phyloP scores from a whole-genome alignment of 768 basidiomycete genomes.

The Leucocoprinus leucothites region DNA sequence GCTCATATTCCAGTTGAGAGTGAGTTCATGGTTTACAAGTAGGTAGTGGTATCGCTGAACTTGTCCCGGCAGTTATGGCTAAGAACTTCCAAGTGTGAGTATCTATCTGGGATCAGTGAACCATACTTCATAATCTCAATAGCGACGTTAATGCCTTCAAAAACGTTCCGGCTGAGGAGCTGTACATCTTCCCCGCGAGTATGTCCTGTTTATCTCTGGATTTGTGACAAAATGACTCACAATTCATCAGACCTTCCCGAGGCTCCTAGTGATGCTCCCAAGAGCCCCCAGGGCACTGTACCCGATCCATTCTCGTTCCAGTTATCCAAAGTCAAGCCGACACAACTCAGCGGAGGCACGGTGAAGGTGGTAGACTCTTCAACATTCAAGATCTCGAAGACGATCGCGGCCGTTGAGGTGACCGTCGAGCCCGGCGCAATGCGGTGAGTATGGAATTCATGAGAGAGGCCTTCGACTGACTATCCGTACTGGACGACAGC shows the following conservation, averaged over 20 bases:
- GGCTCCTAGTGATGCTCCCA: constrained; percentile 19
- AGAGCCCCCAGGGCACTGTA: constrained; percentile 42
- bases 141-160: constrained; percentile 35
- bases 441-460: constrained; percentile 27
- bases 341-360: constrained; percentile 42
- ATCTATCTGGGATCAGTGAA: neutral
- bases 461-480: neutral
- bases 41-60: neutral
- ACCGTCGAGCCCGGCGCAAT: constrained; percentile 57
- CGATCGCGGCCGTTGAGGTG: constrained; percentile 55
- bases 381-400: constrained; percentile 48
- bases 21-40: constrained; percentile 8
- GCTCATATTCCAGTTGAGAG: constrained; percentile 51
- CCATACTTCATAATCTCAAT: neutral
- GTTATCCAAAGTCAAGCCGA: constrained; percentile 42
- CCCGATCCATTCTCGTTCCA: constrained; percentile 45
- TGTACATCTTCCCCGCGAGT: constrained; percentile 54
- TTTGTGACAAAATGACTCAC: no score
- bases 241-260: constrained; percentile 23
- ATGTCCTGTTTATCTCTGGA: constrained; percentile 7
- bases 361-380: constrained; percentile 52
- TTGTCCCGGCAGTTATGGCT: constrained; percentile 33
- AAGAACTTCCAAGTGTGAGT: constrained; percentile 47
- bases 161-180: constrained; percentile 40
- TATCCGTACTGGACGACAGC: constrained; percentile 21